Base-by-base conservation (phyloP, 116 monocot species). In the Dioscorea cayenensis region DNA sequence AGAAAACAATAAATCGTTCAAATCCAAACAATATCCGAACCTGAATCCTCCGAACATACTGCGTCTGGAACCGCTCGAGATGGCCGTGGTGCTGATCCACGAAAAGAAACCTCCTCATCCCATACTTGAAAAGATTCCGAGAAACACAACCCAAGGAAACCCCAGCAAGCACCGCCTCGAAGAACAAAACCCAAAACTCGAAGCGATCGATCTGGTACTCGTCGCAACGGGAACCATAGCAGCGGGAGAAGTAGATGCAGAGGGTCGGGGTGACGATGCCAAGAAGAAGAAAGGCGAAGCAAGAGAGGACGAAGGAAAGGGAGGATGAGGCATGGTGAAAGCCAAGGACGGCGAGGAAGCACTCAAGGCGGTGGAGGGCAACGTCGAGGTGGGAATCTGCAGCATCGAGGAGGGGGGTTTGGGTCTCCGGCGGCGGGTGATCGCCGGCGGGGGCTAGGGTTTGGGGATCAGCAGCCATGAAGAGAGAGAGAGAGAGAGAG, bases 91-190 rank as follows among this genome's bases (percentile, higher is more conserved):
- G 69, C 72, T 76, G 78, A 77, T 92, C 92, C 16, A 89, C 80
- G 78, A 92, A 92, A 29, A 95, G 68, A 51, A 95, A 95, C 73
- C 73, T 82, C 73, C 89, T 29, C 27, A 92, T 50, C 66, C 87
- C 85, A 68, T 87, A 89, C 84, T 90, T 90, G 43, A 72, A 76
- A 19, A 95, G 69, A 60, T 80, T 82, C 59, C 76, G 43, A 28
- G 90, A 89, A 8, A 95, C 77, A 70, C 85, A 90, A 0, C 9
- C 72, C 25, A 95, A 68, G 18, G 87, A 81, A 21, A 75, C 70
- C 14, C 76, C 81, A 18, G 95, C 92, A 3, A 85, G 77, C 6
- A 80, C 36, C 28, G 72, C 78, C 80, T 87, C 67, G 48, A 78
- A 85, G 1, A 77, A 72, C 13, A 84, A 55, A 13, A 78, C 81